Evolutionary conservation across 768 basidiomycete species (phyloP), one percentile per base, ranked within the genome.

Genomic region (Pisolithus sp.): DNA sequence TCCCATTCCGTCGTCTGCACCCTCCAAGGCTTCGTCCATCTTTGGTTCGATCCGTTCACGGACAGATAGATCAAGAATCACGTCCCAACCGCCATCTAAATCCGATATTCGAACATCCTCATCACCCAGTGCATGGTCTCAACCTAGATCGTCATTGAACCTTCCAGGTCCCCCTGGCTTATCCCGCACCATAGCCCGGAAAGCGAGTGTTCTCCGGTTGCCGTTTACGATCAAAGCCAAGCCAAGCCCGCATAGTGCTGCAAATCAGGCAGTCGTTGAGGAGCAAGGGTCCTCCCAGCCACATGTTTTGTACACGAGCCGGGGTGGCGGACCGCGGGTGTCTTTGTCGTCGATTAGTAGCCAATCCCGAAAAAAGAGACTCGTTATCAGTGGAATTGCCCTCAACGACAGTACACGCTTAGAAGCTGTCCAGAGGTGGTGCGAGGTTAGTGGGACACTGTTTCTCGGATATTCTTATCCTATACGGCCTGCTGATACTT

Each of bases 341-440:
- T 69, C 68, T 21, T 52, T 69, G 38, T 63, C 70, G 36, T 61
- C 63, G 31, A 54, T 79, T 10, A 66, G 69, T n/a, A 54, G 55
- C 37, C 61, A 63, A 17, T 64, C 75, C 21, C 73, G 76, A 59
- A 82, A 80, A 68, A 84, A 75, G 63, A 80, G 78, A 59, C 75
- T 90, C 13, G 76, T 90, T 45, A 72, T 89, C 53, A 84, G 82
- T 59, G 88, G 88, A 30, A 77, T 89, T 26, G 75, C 76, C 7
- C 69, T 73, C 13, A 75, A 76, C 18, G 88, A 90, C 59, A 65
- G 73, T 21, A 71, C 72, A 34, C 83, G 82, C 56, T 78, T 86
- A 59, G 85, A 89, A 37, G 85, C 76, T 3, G 73, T 84, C 12
- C 83, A 80, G 59, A 74, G 71, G 53, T 90, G 88, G 88, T 90